Conservation (phyloP, 768 basidiomycete species). For the Russula compacta region DNA sequence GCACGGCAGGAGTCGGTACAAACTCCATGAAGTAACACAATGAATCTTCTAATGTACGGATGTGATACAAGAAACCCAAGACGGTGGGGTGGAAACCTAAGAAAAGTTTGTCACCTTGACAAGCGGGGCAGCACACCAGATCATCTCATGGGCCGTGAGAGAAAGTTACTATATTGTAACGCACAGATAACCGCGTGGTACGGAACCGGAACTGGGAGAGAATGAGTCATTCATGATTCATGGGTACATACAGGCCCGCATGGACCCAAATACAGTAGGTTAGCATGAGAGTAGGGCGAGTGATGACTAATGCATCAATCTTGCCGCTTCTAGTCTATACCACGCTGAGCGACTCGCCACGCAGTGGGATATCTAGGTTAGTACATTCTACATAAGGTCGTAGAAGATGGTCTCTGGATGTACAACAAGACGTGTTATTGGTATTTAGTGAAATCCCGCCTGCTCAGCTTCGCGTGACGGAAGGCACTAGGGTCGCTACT, state of each 20-base stretch:
- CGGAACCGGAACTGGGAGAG: not conserved
- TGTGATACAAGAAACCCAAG: not conserved
- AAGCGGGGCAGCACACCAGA: no score
- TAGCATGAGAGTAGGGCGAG: no score
- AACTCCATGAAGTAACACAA: conserved; percentile 55
- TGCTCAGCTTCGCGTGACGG: not conserved
- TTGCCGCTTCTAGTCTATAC: conserved; percentile 10
- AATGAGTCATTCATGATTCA: not conserved
- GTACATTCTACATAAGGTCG: conserved; percentile 8
- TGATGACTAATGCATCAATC: not conserved
- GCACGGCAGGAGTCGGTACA: conserved; percentile 61
- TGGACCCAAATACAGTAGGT: no score
- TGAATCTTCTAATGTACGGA: not conserved
- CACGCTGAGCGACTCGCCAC: not conserved
- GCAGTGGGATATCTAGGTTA: conserved; percentile 11
- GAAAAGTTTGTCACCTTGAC: not conserved
- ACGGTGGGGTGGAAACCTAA: not conserved
- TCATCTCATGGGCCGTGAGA: conserved; percentile 6
- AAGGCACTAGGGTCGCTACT: not conserved
- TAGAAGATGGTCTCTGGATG: not conserved
- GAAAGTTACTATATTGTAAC: not conserved
- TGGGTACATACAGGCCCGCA: not conserved
- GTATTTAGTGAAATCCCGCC: not conserved
- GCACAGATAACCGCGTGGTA: not conserved
- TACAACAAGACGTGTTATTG: not conserved